Base-by-base conservation (phyloP, 441 rosid genomes). In the Flueggea neowawraea region DNA sequence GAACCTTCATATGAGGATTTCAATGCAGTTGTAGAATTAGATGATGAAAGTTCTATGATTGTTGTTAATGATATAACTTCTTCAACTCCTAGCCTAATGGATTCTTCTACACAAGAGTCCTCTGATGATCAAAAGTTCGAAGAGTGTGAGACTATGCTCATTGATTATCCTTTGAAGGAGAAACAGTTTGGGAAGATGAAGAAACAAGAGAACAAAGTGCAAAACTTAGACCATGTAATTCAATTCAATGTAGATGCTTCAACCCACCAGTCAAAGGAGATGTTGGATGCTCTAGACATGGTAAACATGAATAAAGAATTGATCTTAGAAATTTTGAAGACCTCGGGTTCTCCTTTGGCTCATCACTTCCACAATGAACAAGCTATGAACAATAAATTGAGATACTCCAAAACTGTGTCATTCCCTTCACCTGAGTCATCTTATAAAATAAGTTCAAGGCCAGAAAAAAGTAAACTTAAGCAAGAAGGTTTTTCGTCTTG, bases 261-360 rank as follows among this genome's bases (percentile, higher is more conserved):
- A 4, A 68, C 62, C 45, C 28, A 63, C 43, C 67, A 73, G 28
- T 71, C 83, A 13, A 80, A 75, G 65, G 82, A 79, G 31, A 62
- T 82, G 33, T 62, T 72, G 61, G 91, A 83, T 60, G 85, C 89
- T 55, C 57, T 79, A 15, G 83, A 86, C 64, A 48, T 86, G 72
- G 74, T 80, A 54, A 80, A 77, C 64, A 69, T 69, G 73, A 84
- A 89, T 58, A 80, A 84, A 73, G 88, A 90, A 52, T 68, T 83
- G 22, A 66, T 92, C 13, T 12, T 73, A 47, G 78, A 69, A 68
- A 62, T 87, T 28, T 33, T 90, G 43, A 81, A 80, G 17, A 90
- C 82, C 52, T 86, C 85, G 3, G 79, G 79, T 36, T 81, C 85
- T 55, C 89, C 82, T 3, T 62, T 84, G 50, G 82, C 81, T 55